Evolutionary conservation across 495 filamentous ascomycete species (phyloP).

Genomic region (Rostrohypoxylon terebratum): DNA sequence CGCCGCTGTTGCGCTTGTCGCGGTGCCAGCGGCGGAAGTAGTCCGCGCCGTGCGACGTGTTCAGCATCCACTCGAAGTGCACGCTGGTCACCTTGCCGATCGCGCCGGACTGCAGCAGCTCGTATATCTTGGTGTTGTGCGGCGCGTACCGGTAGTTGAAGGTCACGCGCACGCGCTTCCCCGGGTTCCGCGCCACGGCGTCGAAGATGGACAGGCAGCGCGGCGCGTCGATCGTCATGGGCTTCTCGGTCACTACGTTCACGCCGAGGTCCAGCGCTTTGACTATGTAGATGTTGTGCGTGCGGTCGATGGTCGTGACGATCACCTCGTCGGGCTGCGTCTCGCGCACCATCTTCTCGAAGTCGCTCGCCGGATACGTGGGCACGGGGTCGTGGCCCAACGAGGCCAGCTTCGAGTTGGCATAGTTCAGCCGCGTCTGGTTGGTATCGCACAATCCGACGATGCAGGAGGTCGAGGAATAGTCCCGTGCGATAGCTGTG

Average conservation of each 20-base stretch:
- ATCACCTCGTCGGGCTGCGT: slow-evolving; percentile 67
- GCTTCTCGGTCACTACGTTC: slow-evolving; percentile 69
- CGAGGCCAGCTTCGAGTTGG: slow-evolving; percentile 51
- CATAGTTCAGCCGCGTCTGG: slow-evolving; percentile 59
- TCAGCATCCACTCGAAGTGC: slow-evolving; percentile 71
- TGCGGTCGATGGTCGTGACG: slow-evolving; percentile 69
- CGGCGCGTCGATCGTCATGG: slow-evolving; percentile 68
- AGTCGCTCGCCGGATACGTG: slow-evolving; percentile 63
- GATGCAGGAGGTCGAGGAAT: slow-evolving; percentile 58
- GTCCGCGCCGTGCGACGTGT: slow-evolving; percentile 69
- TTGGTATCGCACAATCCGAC: slow-evolving; percentile 65
- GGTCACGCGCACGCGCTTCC: slow-evolving; percentile 56
- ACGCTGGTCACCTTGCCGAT: slow-evolving; percentile 66
- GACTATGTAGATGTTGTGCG: slow-evolving; percentile 67
- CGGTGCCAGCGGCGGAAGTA: slow-evolving; percentile 73
- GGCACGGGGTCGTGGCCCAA: slow-evolving; percentile 57
- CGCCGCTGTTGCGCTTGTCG: slow-evolving; percentile 67
- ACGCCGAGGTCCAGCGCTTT: slow-evolving; percentile 67
- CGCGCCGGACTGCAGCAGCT: slow-evolving; percentile 60
- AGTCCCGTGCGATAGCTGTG: slow-evolving; percentile 63
- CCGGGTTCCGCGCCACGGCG: slow-evolving; percentile 53
- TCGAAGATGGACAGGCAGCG: slow-evolving; percentile 63
- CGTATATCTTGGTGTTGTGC: slow-evolving; percentile 63
- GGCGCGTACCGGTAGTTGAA: slow-evolving; percentile 67
- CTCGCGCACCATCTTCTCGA: slow-evolving; percentile 65